Evolutionary conservation across 129 eudicot genomes (phyloP), one percentile per base, ranked within the genome.

Genomic region (Centrapalus pauciflorus): DNA sequence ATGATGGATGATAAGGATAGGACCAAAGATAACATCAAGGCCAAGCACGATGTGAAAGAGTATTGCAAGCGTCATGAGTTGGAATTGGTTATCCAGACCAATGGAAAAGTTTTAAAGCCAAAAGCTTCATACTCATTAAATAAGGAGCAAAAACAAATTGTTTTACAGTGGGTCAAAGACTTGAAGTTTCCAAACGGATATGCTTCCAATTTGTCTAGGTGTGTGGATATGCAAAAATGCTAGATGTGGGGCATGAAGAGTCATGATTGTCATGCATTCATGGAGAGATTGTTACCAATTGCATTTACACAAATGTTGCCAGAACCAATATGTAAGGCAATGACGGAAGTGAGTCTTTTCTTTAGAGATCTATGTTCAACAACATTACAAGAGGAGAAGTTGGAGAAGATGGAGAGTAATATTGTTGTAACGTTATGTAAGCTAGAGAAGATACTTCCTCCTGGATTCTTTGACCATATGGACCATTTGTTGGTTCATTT

Each of bases 11-110:
- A 55, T 4, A 33, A 56, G 2, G 74, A 35, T 3, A 75, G 66
- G 16, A 75, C 69, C 0, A 66, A 75, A 43, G 79, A 74, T 30
- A 74, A 52, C 12, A 7, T 8, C 2, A 66, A 74, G 7, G 29
- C 79, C 5, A 19, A 73, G 6, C 3, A 34, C 4, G 79, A 74
- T 25, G 29, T 51, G 12, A 7, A 16, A 19, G 29, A 35, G 0
- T 34, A 46, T 50, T 63, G 57, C 11, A 37, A 25, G 8, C 72
- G 73, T 8, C 24, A 2, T 3, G 66, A 52, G 5, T 43, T 74
- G 2, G 10, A 27, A 5, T 11, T 71, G 10, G 34, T 55, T 23
- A 25, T 25, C 19, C 16, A 55, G 1, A 20, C 61, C 17, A 55
- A 55, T 12, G 34, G 61, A 26, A 55, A 55, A 0, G 16, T 24